Base-by-base conservation (phyloP, 352 stramenopile species). In the Thalassiosira mediterranea region DNA sequence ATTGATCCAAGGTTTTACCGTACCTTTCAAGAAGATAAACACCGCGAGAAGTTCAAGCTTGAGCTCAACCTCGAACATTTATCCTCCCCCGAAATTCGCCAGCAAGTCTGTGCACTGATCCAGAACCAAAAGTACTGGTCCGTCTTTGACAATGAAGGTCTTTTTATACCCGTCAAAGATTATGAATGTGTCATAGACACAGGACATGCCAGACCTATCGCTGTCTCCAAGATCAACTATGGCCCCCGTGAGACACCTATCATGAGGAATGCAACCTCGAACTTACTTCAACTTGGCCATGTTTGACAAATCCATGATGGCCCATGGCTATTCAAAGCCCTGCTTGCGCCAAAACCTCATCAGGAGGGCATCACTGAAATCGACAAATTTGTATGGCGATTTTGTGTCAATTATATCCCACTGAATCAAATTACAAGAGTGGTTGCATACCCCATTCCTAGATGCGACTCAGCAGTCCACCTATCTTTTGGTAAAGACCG, bases 301-400 rank as follows among this genome's bases (percentile, higher is more conserved):
- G 76, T 84, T 34, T 0, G 31, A 3, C 59, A 69, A 17, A 34
- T 76, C 4, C 58, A 54, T 46, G 61, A 69, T 51, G 69, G 75
- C 0, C 1, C 3, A 51, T 84, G 75, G 69, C 32, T 72, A 0
- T 76, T 51, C 3, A 69, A 73, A 37, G 49, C 28, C 1, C n/a
- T 83, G 2, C 64, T 83, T n/a, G 62, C 69, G 8, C 56, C 69
- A 23, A 83, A 83, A 28, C 69, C 75, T 13, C 75, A 83, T 69
- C 75, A 79, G 37, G 57, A 83, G 28, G 17, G 72, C 23, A 29
- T 72, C 1, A 51, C 13, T 25, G 17, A 79, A 19, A 79, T 79
- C 25, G 51, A 79, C 5, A 34, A 75, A 23, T 83, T 76, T 44
- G 46, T 76, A 21, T 83, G 75, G 75, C 29, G 75, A 11, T 73